phyloP scores from a whole-genome alignment of 441 rosid genomes.

The Erodium texanum region DNA sequence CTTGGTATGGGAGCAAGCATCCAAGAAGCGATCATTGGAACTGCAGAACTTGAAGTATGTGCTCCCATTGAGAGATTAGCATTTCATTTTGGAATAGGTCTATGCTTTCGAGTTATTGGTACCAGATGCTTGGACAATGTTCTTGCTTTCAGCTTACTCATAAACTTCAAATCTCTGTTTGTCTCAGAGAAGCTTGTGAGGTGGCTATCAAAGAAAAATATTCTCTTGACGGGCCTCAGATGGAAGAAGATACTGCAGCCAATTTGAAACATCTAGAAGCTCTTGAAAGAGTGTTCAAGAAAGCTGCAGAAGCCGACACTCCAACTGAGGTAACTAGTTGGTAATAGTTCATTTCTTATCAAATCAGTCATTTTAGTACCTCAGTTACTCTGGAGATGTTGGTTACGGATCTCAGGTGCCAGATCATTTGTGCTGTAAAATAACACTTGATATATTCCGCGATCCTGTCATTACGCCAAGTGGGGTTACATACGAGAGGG shows the following conservation, averaged over 20 bases:
- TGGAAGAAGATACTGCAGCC: slow-evolving; percentile 38
- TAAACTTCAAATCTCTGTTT: slow-evolving; percentile 15
- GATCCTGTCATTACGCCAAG: slow-evolving; percentile 90
- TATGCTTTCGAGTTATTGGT: slow-evolving; percentile 1
- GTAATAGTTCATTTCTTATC: neutral
- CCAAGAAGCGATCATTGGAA: slow-evolving; percentile 60
- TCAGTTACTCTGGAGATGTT: slow-evolving; percentile 5
- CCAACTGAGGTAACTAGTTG: slow-evolving; percentile 47
- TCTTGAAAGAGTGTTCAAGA: slow-evolving; percentile 45
- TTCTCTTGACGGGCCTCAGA: slow-evolving; percentile 35
- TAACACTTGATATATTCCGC: slow-evolving; percentile 73
- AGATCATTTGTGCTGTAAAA: slow-evolving; percentile 74
- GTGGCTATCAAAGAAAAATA: slow-evolving; percentile 57
- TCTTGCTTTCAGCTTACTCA: slow-evolving; percentile 9
- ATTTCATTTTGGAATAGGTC: slow-evolving; percentile 7
- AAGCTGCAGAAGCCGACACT: slow-evolving; percentile 58
- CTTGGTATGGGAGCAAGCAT: slow-evolving; percentile 61
- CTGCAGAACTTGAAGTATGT: slow-evolving; percentile 79
- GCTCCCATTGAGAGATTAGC: slow-evolving; percentile 25
- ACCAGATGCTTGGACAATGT: neutral
- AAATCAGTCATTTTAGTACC: too few relatives aligned
- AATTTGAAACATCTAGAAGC: slow-evolving; percentile 39
- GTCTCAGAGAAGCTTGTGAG: slow-evolving; percentile 67
- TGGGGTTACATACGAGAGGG: slow-evolving; percentile 80
- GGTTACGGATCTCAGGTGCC: slow-evolving; percentile 54